Conservation (phyloP, 2,329 filamentous ascomycete species). For the Rhynchosporium agropyri region DNA sequence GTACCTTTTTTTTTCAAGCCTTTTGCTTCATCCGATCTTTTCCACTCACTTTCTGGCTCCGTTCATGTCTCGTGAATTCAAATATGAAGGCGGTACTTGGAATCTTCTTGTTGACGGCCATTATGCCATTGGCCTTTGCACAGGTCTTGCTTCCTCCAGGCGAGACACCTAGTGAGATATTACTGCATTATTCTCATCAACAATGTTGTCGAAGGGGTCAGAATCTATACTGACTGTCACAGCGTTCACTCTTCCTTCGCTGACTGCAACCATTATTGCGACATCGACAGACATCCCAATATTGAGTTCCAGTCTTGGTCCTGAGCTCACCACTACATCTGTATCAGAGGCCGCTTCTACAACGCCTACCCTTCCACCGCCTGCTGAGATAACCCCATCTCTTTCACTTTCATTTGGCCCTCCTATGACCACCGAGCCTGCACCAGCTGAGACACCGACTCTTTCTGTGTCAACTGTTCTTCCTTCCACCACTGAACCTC, state of each 20-base stretch:
- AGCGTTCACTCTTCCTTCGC: not conserved
- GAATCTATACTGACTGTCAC: not conserved
- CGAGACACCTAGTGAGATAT: slow-evolving; percentile 4
- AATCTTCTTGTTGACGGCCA: not conserved
- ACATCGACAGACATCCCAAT: not conserved
- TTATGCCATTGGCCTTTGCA: not conserved
- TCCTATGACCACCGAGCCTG: not conserved
- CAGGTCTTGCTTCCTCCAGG: slow-evolving; percentile 4
- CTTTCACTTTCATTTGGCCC: too few species aligned
- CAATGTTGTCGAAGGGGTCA: not conserved
- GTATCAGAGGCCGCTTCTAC: not conserved
- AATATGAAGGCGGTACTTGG: not conserved
- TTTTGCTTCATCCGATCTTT: slow-evolving; percentile 11
- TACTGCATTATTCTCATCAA: not conserved
- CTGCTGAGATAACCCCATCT: too few species aligned
- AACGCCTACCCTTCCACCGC: not conserved
- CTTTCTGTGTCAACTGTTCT: not conserved
- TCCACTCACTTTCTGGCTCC: not conserved
- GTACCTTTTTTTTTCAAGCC: not conserved
- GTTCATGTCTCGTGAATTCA: not conserved
- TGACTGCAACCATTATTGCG: not conserved
- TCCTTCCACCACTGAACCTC: slow-evolving; percentile 4
- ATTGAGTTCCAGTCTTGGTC: slow-evolving; percentile 5
- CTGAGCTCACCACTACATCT: not conserved
- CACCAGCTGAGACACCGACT: not conserved